Evolutionary conservation across 768 basidiomycete species (phyloP).

Genomic region (Agaricus blazei): DNA sequence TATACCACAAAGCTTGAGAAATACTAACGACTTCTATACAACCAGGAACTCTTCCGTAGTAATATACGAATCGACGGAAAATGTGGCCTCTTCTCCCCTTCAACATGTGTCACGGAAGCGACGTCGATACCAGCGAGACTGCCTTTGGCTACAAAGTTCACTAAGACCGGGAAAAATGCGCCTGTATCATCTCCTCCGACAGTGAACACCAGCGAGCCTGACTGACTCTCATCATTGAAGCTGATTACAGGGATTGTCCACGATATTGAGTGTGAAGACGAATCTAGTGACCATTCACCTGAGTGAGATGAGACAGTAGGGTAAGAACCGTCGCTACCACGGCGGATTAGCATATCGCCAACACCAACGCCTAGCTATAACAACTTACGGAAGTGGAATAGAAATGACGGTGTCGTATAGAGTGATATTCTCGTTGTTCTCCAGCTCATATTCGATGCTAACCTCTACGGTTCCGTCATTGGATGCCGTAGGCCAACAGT

Average conservation of each 20-base stretch:
- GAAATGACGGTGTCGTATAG: conserved; percentile 84
- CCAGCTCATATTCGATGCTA: conserved; percentile 96
- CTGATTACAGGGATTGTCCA: conserved; percentile 79
- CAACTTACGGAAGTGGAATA: conserved; percentile 86
- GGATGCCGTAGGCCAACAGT: conserved; percentile 93
- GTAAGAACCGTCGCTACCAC: conserved; percentile 66
- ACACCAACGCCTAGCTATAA: neutral
- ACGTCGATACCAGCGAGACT: conserved; percentile 77
- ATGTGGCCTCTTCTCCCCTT: conserved; percentile 35
- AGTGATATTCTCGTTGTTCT: conserved; percentile 65
- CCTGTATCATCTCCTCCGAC: conserved; percentile 79
- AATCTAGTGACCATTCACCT: conserved; percentile 81
- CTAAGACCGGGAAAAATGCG: conserved; percentile 89
- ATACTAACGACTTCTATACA: conserved; percentile 26
- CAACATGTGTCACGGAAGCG: conserved; percentile 48
- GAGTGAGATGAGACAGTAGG: conserved; percentile 75
- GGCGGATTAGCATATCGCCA: neutral
- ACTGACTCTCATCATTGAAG: conserved; percentile 50
- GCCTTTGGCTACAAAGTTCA: conserved; percentile 76
- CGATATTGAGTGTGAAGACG: conserved; percentile 72
- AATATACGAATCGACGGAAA: conserved; percentile 53
- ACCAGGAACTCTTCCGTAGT: conserved; percentile 54
- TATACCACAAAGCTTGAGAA: neutral
- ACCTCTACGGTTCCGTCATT: conserved; percentile 93
- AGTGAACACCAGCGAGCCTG: conserved; percentile 88